Conservation (phyloP, 495 filamentous ascomycete species). For the Melanomma pulvis-pyrius region DNA sequence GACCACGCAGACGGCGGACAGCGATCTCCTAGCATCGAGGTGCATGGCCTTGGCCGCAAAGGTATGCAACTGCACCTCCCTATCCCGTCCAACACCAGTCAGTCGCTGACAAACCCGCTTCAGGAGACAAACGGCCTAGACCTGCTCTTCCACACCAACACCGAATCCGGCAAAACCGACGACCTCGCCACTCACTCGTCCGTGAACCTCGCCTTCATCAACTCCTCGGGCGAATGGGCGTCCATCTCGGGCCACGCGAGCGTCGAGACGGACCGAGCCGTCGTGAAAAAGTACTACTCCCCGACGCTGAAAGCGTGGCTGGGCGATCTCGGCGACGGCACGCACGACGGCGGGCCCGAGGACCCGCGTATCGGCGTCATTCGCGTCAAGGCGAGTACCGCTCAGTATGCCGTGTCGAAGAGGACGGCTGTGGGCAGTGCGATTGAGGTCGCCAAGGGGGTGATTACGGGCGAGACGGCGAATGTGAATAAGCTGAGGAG, state of each 20-base stretch:
- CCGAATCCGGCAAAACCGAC: slow-evolving; percentile 87
- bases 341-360: slow-evolving; percentile 77
- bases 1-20: slow-evolving; percentile 61
- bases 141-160: slow-evolving; percentile 92
- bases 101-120: background rate
- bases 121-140: slow-evolving; percentile 80
- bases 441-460: slow-evolving; percentile 74
- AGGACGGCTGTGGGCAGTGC: slow-evolving; percentile 61
- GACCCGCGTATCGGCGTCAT: slow-evolving; percentile 82
- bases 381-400: slow-evolving; percentile 63
- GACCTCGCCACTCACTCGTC: slow-evolving; percentile 75
- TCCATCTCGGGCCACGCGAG: slow-evolving; percentile 73
- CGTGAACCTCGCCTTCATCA: slow-evolving; percentile 85
- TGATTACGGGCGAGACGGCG: slow-evolving; percentile 71
- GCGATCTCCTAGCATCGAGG: slow-evolving; percentile 68
- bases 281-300: slow-evolving; percentile 77
- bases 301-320: slow-evolving; percentile 81
- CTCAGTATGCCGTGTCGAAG: slow-evolving; percentile 61
- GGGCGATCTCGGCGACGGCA: slow-evolving; percentile 86
- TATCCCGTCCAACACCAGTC: background rate
- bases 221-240: slow-evolving; percentile 74
- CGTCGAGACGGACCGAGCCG: slow-evolving; percentile 67
- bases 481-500: slow-evolving; percentile 78
- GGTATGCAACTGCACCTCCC: slow-evolving; percentile 50
- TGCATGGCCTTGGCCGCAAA: slow-evolving; percentile 91